Conservation (phyloP, 78 protist species). For the Fonticula alba region DNA sequence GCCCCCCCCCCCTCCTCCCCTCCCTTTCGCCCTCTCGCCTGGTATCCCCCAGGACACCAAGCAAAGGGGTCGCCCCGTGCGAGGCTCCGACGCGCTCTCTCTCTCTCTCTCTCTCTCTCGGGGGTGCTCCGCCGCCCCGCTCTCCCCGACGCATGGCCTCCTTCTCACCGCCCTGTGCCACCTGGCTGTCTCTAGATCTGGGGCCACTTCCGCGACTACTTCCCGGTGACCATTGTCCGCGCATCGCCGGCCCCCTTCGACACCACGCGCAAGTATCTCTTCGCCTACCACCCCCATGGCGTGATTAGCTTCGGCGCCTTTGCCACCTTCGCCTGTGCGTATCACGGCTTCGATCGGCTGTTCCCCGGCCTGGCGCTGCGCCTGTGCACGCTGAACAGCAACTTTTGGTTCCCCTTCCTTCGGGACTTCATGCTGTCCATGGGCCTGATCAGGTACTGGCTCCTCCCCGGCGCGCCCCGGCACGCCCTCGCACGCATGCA, state of each 20-base stretch:
- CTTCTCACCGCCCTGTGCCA: too few relatives aligned
- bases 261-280: slow-evolving; percentile 6
- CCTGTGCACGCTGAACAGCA: neutral
- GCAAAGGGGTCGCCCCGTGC: too few relatives aligned
- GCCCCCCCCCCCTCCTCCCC: too few relatives aligned
- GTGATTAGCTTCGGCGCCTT: slow-evolving; percentile 28
- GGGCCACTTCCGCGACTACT: slow-evolving; percentile 6
- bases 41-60: too few relatives aligned
- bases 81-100: too few relatives aligned
- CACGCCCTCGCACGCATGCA: too few relatives aligned
- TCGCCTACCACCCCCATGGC: slow-evolving; percentile 40
- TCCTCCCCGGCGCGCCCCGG: too few relatives aligned
- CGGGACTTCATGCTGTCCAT: neutral
- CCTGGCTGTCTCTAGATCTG: too few relatives aligned
- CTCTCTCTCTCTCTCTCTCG: too few relatives aligned
- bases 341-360: neutral
- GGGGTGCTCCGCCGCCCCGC: too few relatives aligned
- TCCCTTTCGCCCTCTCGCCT: too few relatives aligned
- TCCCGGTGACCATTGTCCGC: slow-evolving; percentile 7
- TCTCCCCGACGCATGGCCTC: too few relatives aligned
- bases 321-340: slow-evolving; percentile 16
- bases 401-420: neutral
- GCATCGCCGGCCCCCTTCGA: neutral
- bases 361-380: slow-evolving; percentile 5
- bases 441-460: neutral